Conservation (phyloP, 768 basidiomycete genomes). For the Mycena olivaceomarginata region DNA sequence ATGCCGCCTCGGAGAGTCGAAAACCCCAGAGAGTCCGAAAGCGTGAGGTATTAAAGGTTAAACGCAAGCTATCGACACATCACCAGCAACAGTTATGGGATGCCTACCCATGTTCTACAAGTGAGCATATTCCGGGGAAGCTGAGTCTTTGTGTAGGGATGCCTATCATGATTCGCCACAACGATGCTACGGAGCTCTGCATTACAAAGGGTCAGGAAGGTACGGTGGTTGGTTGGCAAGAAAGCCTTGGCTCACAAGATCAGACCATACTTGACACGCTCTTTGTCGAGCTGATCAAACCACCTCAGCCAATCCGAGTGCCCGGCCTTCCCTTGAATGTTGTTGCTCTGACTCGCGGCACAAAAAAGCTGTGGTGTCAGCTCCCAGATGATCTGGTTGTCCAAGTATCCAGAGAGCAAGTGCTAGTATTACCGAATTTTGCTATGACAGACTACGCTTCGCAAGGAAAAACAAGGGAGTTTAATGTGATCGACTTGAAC, state of each 20-base stretch:
- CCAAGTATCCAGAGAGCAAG: too few species aligned
- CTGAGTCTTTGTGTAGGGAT: slow-evolving; percentile 44
- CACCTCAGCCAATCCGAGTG: too few species aligned
- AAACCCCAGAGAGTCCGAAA: background rate
- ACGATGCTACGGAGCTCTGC: slow-evolving; percentile 57
- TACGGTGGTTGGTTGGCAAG: too few species aligned
- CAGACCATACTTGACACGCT: slow-evolving; percentile 50
- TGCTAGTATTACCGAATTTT: too few species aligned
- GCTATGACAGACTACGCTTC: too few species aligned
- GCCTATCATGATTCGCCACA: slow-evolving; percentile 57
- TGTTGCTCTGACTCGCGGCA: too few species aligned
- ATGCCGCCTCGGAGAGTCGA: background rate
- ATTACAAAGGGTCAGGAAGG: slow-evolving; percentile 32
- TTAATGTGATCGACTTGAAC: too few species aligned
- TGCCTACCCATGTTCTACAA: background rate
- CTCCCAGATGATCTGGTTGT: too few species aligned
- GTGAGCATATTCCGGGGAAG: slow-evolving; percentile 49
- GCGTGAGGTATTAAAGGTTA: background rate
- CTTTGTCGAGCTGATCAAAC: too few species aligned
- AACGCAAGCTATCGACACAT: background rate
- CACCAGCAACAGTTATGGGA: slow-evolving; percentile 19
- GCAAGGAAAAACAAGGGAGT: too few species aligned
- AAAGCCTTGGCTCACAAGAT: slow-evolving; percentile 16
- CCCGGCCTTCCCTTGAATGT: too few species aligned
- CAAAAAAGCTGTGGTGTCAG: too few species aligned